phyloP scores from a whole-genome alignment of 495 filamentous ascomycete genomes.

The Hypomontagnella submonticulosa region DNA sequence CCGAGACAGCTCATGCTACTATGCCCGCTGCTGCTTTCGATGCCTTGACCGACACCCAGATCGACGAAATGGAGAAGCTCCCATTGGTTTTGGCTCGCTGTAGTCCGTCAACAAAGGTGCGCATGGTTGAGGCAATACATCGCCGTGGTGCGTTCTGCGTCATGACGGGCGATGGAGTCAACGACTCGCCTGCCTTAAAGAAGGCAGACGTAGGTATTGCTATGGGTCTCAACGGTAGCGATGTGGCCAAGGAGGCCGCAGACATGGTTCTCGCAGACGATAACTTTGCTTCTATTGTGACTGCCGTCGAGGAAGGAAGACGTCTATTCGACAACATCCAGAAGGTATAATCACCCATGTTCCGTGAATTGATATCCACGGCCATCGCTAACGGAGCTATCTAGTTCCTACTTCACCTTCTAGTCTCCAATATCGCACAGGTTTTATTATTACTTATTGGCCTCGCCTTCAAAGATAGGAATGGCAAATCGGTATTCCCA shows the following conservation, averaged over 20 bases:
- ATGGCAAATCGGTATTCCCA: constrained; percentile 64
- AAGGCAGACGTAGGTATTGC: constrained; percentile 87
- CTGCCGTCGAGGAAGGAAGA: constrained; percentile 69
- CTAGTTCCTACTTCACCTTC: constrained; percentile 67
- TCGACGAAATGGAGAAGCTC: constrained; percentile 72
- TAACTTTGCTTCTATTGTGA: constrained; percentile 85
- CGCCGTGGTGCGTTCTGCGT: constrained; percentile 69
- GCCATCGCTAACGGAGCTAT: constrained; percentile 18
- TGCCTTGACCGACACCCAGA: constrained; percentile 68
- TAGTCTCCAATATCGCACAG: constrained; percentile 69
- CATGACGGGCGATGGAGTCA: constrained; percentile 92
- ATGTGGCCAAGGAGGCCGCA: constrained; percentile 88
- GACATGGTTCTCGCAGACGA: constrained; percentile 85
- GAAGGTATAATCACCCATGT: constrained; percentile 59
- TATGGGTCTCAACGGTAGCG: constrained; percentile 80
- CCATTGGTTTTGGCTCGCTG: constrained; percentile 78
- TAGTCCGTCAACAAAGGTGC: constrained; percentile 77
- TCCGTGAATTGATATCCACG: constrained; percentile 1
- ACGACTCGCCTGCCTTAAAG: constrained; percentile 84
- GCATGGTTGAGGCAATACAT: constrained; percentile 81
- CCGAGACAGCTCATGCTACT: constrained; percentile 53
- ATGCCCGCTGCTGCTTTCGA: constrained; percentile 79
- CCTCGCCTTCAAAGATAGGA: constrained; percentile 64
- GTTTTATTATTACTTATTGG: constrained; percentile 66
- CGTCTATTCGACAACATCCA: constrained; percentile 75